Percentiles rank a stretch among this genome's conserved stretches.
These are phyloP conservation scores for Yamadazyma philogaea DNA, from an alignment of 805 yeast genomes.

Conservation along the genomic window DNA sequence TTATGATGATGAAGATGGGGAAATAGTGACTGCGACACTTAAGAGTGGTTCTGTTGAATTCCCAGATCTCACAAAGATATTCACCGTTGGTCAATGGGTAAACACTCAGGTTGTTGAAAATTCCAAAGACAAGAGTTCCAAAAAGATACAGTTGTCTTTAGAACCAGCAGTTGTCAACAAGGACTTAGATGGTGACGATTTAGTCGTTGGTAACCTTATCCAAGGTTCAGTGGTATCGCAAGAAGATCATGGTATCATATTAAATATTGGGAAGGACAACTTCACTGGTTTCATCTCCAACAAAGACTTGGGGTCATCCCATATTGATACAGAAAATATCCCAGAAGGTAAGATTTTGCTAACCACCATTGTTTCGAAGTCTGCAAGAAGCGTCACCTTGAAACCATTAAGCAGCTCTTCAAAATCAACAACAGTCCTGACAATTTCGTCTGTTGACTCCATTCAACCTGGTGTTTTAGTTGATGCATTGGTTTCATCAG, in stretches of 20 bases:
- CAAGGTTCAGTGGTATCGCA: constrained; percentile 77
- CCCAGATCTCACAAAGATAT: constrained; percentile 55
- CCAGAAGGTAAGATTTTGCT: constrained; percentile 69
- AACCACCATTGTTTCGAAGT: constrained; percentile 47
- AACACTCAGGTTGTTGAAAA: constrained; percentile 70
- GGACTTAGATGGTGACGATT: constrained; percentile 59
- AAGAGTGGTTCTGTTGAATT: constrained; percentile 30
- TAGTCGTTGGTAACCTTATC: constrained; percentile 55
- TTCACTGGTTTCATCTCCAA: constrained; percentile 71
- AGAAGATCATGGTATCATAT: constrained; percentile 89
- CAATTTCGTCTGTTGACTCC: constrained; percentile 73
- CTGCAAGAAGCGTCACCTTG: constrained; percentile 56
- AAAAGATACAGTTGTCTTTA: constrained; percentile 65
- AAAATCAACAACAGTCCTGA: constrained; percentile 45
- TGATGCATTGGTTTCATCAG: constrained; percentile 65
- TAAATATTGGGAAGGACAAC: constrained; percentile 62
- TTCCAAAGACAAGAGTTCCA: constrained; percentile 40
- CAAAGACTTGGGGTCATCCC: constrained; percentile 51
- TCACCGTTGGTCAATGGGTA: constrained; percentile 79
- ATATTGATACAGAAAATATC: constrained; percentile 24
- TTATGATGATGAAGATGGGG: constrained; percentile 34
- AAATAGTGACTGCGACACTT: constrained; percentile 21
- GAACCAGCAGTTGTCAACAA: constrained; percentile 75
- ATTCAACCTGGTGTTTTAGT: constrained; percentile 83
- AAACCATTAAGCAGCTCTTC: constrained; percentile 41